Evolutionary conservation across 306 rosid species (phyloP).

Genomic region (Notholithocarpus densiflorus): DNA sequence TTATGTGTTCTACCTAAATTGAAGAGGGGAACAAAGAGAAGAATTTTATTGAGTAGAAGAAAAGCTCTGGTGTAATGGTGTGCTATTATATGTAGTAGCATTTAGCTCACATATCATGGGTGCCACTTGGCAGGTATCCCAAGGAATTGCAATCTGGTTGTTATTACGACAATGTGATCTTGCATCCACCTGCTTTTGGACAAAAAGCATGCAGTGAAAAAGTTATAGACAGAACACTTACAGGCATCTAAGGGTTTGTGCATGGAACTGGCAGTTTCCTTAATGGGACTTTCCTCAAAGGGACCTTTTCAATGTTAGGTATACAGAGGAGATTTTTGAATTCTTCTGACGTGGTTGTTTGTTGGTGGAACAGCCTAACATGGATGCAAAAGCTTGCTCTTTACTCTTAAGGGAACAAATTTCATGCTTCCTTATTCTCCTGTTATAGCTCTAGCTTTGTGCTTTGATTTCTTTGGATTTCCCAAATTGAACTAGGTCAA

Average conservation of each 20-base stretch:
- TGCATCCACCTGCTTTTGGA: background rate
- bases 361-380: background rate
- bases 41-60: background rate
- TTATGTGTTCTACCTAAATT: background rate
- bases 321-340: background rate
- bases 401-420: background rate
- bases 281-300: background rate
- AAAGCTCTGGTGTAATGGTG: background rate
- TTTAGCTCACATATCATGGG: background rate
- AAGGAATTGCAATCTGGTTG: background rate
- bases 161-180: background rate
- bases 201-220: background rate
- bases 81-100: background rate
- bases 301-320: background rate
- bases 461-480: background rate
- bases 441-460: background rate
- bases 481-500: background rate
- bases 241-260: background rate
- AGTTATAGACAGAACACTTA: background rate
- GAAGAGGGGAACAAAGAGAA: background rate
- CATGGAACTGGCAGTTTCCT: background rate
- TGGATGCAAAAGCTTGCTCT: background rate
- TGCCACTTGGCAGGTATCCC: constrained; percentile 12
- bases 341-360: background rate
- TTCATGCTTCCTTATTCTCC: background rate